These are phyloP conservation scores for Claviceps spartinae DNA, from an alignment of 2,329 filamentous ascomycete genomes.

Conservation along the genomic window DNA sequence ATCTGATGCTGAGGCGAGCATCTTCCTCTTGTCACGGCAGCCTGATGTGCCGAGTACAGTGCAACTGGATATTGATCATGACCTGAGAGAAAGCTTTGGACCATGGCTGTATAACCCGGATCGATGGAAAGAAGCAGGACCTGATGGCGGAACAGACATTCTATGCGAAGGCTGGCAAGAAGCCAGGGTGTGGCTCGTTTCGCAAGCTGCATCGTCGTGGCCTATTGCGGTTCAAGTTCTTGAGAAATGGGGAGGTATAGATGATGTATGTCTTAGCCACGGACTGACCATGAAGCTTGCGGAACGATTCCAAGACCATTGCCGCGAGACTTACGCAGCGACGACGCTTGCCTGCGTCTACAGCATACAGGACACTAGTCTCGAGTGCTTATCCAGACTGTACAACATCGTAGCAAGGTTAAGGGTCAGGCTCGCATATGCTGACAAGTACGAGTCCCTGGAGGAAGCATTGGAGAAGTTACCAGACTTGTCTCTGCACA, in stretches of 20 bases:
- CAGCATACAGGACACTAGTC: slow-evolving; percentile 44
- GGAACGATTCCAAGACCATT: slow-evolving; percentile 43
- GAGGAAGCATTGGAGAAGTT: slow-evolving; percentile 33
- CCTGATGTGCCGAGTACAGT: slow-evolving; percentile 31
- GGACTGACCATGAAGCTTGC: slow-evolving; percentile 43
- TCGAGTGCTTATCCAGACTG: slow-evolving; percentile 44
- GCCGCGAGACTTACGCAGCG: slow-evolving; percentile 53
- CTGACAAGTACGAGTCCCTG: slow-evolving; percentile 39
- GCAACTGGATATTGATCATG: slow-evolving; percentile 38
- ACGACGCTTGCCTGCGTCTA: slow-evolving; percentile 56
- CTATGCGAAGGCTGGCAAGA: slow-evolving; percentile 53
- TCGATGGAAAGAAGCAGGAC: slow-evolving; percentile 31
- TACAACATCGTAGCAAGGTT: slow-evolving; percentile 48
- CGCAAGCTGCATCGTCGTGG: slow-evolving; percentile 47
- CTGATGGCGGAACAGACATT: slow-evolving; percentile 8
- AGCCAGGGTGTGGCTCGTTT: slow-evolving; percentile 52
- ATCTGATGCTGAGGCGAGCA: slow-evolving; percentile 43
- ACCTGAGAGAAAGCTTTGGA: slow-evolving; percentile 53
- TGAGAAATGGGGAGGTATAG: slow-evolving; percentile 60
- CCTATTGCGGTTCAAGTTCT: slow-evolving; percentile 47
- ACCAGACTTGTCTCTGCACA: slow-evolving; percentile 21
- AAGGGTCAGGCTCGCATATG: slow-evolving; percentile 40
- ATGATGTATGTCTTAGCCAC: slow-evolving; percentile 54
- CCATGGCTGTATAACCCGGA: slow-evolving; percentile 59
- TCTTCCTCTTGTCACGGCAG: slow-evolving; percentile 47